Evolutionary conservation across 805 yeast species (phyloP).

Genomic region (Barnettozyma californica): DNA sequence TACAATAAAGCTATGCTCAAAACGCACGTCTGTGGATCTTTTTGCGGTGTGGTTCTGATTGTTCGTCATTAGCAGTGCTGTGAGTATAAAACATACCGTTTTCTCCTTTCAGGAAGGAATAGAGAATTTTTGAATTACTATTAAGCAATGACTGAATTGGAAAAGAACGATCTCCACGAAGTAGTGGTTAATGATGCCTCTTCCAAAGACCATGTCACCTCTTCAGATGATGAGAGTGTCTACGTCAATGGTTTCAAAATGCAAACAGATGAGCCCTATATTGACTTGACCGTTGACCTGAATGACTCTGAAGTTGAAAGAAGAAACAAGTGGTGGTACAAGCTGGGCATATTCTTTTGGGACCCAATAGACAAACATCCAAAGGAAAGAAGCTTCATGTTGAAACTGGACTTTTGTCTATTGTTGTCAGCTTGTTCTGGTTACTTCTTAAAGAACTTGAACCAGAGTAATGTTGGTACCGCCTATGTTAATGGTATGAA

Average conservation of each 20-base stretch:
- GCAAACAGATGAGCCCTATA: conserved; percentile 4
- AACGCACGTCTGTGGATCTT: not conserved
- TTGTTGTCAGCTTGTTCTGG: conserved; percentile 39
- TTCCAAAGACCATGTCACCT: not conserved
- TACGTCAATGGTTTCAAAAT: conserved; percentile 6
- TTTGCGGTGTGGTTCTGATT: not conserved
- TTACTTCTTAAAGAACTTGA: conserved; percentile 40
- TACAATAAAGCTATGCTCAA: not conserved
- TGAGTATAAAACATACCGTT: not conserved
- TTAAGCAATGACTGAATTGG: not conserved
- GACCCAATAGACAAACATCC: conserved; percentile 31
- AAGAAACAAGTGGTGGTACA: conserved; percentile 6
- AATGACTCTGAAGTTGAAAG: conserved; percentile 5
- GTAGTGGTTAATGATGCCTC: conserved; percentile 2
- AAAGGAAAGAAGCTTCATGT: conserved; percentile 29
- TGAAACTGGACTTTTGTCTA: conserved; percentile 34
- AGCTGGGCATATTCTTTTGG: conserved; percentile 17
- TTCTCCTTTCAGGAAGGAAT: too few relatives aligned
- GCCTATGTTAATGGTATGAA: conserved; percentile 45
- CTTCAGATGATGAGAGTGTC: conserved; percentile 1
- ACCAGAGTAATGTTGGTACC: conserved; percentile 36
- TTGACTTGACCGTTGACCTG: conserved; percentile 5
- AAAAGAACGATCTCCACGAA: not conserved
- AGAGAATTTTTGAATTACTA: too few relatives aligned
- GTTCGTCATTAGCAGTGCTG: not conserved